phyloP scores from a whole-genome alignment of 2,329 filamentous ascomycete genomes.

The Teratosphaeria pseudoeucalypti region DNA sequence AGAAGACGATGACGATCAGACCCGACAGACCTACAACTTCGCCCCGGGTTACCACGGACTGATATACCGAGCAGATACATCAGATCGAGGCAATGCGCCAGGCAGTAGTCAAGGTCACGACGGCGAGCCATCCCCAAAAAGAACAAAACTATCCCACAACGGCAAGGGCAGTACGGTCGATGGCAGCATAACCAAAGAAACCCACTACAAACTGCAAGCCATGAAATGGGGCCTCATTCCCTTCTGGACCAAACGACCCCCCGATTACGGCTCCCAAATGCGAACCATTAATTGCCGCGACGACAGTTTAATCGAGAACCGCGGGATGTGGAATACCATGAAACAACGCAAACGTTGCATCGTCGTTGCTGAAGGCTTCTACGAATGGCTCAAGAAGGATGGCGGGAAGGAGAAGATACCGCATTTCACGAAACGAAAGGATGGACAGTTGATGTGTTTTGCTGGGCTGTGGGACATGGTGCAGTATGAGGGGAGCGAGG shows the following conservation, averaged over 20 bases:
- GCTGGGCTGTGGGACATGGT: constrained; percentile 89
- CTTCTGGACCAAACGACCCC: constrained; percentile 81
- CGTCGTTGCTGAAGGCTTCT: constrained; percentile 84
- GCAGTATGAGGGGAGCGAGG: constrained; percentile 58
- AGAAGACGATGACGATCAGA: constrained; percentile 61
- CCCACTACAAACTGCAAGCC: constrained; percentile 69
- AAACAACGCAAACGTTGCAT: constrained; percentile 82
- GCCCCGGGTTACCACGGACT: constrained; percentile 77
- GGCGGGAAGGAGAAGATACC: constrained; percentile 70
- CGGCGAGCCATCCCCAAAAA: constrained; percentile 16
- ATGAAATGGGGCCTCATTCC: constrained; percentile 97
- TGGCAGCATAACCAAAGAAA: constrained; percentile 24
- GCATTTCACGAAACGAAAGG: constrained; percentile 71
- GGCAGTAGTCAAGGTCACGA: constrained; percentile 15
- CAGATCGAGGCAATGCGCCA: constrained; percentile 32
- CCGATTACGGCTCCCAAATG: constrained; percentile 66
- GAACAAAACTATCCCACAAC: constrained; percentile 13
- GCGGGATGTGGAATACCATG: constrained; percentile 87
- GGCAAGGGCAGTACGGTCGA: constrained; percentile 7
- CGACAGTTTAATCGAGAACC: constrained; percentile 65
- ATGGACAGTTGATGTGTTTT: constrained; percentile 76
- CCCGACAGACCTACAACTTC: constrained; percentile 80
- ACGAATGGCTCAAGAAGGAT: constrained; percentile 83
- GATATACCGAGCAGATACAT: constrained; percentile 69
- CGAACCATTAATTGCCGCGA: constrained; percentile 93